Conservation (phyloP, 2,329 filamentous ascomycete species). For the Pseudogymnoascus sp. region DNA sequence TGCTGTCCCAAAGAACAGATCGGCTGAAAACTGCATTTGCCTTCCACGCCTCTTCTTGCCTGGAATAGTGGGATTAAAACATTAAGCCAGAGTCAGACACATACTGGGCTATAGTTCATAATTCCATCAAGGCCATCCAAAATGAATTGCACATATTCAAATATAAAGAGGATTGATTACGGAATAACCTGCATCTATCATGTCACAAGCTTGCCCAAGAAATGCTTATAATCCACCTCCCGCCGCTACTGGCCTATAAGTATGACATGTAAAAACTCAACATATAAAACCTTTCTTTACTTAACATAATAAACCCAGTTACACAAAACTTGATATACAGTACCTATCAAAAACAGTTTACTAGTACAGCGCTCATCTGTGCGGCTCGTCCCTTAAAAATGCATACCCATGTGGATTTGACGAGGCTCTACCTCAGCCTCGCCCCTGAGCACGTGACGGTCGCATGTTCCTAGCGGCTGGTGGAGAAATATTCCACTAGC, state of each 20-base stretch:
- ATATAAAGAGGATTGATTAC: not conserved
- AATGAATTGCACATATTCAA: not conserved
- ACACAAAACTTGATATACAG: not conserved
- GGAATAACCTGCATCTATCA: not conserved
- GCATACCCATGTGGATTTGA: not conserved
- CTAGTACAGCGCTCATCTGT: not conserved
- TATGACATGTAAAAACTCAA: not conserved
- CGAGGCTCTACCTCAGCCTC: not conserved
- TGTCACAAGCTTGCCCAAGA: not conserved
- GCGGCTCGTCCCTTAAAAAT: not conserved
- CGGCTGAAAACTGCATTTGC: not conserved
- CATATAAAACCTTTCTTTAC: not conserved
- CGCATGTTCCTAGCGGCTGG: not conserved
- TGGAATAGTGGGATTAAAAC: not conserved
- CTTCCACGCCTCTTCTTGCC: not conserved
- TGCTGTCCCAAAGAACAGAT: not conserved
- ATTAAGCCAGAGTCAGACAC: not conserved
- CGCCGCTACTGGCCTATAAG: not conserved
- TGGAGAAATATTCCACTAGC: slow-evolving; percentile 6
- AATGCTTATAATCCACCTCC: not conserved
- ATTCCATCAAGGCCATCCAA: not conserved
- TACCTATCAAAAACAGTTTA: not conserved
- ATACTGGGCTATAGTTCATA: not conserved
- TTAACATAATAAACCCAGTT: not conserved
- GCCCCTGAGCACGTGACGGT: not conserved